phyloP scores from a whole-genome alignment of 1,284 basidiomycete genomes.

The Sanghuangporus baumii region DNA sequence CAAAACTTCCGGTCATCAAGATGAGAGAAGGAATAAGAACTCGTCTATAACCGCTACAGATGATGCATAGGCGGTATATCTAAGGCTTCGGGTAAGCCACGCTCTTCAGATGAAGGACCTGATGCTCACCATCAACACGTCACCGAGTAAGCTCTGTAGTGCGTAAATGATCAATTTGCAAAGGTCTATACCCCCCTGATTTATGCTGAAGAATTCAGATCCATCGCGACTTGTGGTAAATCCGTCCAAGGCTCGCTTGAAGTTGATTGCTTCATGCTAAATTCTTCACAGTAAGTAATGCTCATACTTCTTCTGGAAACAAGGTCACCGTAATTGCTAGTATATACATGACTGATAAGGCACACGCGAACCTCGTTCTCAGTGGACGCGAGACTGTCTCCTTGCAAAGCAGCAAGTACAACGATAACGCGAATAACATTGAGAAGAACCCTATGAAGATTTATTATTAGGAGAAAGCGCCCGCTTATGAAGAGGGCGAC shows the following conservation, averaged over 20 bases:
- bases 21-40: neutral
- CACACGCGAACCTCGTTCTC: no score
- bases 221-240: neutral
- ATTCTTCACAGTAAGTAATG: no score
- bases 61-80: neutral
- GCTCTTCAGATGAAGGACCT: neutral
- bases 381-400: no score
- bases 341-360: no score
- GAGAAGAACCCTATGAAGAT: no score
- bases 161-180: neutral
- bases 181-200: neutral
- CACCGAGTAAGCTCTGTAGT: neutral
- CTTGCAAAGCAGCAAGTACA: no score
- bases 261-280: neutral
- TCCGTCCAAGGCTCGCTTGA: neutral
- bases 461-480: no score
- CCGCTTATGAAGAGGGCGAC: no score
- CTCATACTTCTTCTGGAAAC: no score
- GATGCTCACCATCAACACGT: neutral
- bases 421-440: no score
- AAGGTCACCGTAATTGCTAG: no score
- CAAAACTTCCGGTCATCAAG: neutral
- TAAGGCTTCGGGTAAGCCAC: neutral
- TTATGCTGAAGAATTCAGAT: neutral
- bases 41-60: neutral